Evolutionary conservation across 2,329 filamentous ascomycete species (phyloP).

Genomic region (Trichoderma sp.): DNA sequence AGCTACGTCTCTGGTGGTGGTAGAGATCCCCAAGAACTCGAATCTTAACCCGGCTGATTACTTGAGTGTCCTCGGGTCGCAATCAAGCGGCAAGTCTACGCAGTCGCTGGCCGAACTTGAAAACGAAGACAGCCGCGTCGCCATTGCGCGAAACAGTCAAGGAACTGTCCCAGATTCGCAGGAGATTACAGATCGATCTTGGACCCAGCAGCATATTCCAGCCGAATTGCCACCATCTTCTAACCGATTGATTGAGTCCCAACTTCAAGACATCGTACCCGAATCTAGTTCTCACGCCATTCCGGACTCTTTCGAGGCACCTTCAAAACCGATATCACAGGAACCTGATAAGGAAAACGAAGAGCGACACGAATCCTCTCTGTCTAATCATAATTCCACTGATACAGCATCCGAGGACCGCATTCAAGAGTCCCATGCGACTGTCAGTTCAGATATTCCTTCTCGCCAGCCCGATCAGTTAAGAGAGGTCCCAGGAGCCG

Average conservation of each 20-base stretch:
- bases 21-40: slow-evolving; percentile 33
- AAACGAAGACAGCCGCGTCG: slow-evolving; percentile 34
- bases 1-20: slow-evolving; percentile 26
- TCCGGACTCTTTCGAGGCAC: slow-evolving; percentile 24
- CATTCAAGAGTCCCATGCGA: slow-evolving; percentile 21
- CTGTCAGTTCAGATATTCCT: slow-evolving; percentile 25
- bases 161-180: slow-evolving; percentile 47
- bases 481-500: neutral
- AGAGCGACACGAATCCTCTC: neutral
- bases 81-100: slow-evolving; percentile 31
- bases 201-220: slow-evolving; percentile 21
- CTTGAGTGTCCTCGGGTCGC: slow-evolving; percentile 33
- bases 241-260: neutral
- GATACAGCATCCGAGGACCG: slow-evolving; percentile 19
- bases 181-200: slow-evolving; percentile 32
- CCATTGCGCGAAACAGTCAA: slow-evolving; percentile 35
- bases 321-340: slow-evolving; percentile 3
- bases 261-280: neutral
- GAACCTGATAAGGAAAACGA: neutral
- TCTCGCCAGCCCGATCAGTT: slow-evolving; percentile 29
- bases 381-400: slow-evolving; percentile 8
- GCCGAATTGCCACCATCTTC: neutral
- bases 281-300: slow-evolving; percentile 14
- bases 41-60: slow-evolving; percentile 39
- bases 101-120: slow-evolving; percentile 38